Percentiles rank a stretch among this genome's conserved stretches.
phyloP scores from a whole-genome alignment of 352 stramenopile genomes.

The Globisporangium nunn region DNA sequence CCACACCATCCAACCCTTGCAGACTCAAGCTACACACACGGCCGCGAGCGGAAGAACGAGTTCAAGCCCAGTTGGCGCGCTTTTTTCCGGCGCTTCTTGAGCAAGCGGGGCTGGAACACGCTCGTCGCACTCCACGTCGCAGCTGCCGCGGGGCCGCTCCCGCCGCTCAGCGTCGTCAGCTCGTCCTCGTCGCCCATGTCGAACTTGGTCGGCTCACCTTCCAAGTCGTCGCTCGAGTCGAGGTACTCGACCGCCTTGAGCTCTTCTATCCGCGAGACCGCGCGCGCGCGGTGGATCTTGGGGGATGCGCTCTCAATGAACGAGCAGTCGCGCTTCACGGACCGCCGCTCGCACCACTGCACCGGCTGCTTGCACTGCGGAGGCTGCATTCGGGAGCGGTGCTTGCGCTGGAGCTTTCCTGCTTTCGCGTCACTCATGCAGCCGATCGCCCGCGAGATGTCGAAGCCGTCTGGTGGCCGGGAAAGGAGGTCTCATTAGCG shows the following conservation, averaged over 20 bases:
- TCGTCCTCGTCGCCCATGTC: not conserved
- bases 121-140: not conserved
- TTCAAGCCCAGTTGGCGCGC: constrained; percentile 8
- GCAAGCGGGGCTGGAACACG: constrained; percentile 11
- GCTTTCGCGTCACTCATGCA: not conserved
- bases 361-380: not conserved
- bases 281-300: constrained; percentile 2
- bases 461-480: constrained; percentile 5
- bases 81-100: constrained; percentile 17
- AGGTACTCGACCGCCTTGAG: constrained; percentile 6
- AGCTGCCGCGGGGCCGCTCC: not conserved
- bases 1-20: not conserved
- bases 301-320: constrained; percentile 10
- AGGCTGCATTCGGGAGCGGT: not conserved
- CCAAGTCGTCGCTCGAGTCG: constrained; percentile 10
- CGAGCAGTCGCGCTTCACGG: constrained; percentile 17
- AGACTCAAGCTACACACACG: constrained; percentile 2
- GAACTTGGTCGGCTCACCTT: not conserved
- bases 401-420: not conserved
- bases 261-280: constrained; percentile 11
- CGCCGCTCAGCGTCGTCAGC: not conserved
- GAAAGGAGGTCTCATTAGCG: not conserved
- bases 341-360: constrained; percentile 14
- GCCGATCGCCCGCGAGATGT: not conserved
- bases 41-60: constrained; percentile 8